Evolutionary conservation across 768 basidiomycete genomes (phyloP).

Genomic region (Naganishia vishniacii): DNA sequence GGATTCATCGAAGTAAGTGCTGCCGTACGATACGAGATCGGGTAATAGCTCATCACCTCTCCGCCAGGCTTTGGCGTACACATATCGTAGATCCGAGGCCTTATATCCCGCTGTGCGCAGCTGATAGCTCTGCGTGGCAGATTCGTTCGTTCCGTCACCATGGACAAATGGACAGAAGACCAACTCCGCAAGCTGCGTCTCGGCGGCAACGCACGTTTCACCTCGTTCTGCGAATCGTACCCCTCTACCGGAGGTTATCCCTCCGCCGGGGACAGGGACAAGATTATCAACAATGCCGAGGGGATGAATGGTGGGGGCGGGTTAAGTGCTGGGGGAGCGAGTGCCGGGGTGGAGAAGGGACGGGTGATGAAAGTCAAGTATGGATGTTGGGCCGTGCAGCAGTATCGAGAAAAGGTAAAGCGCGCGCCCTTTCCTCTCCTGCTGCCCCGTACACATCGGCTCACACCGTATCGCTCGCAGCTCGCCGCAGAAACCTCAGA

Average conservation of each 20-base stretch:
- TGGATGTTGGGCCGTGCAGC: slow-evolving; percentile 86
- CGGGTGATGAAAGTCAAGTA: slow-evolving; percentile 54
- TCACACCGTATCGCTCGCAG: slow-evolving; percentile 50
- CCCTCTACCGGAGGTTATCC: slow-evolving; percentile 50
- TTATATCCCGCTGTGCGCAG: not conserved
- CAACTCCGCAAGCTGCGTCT: slow-evolving; percentile 75
- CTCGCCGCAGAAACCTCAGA: slow-evolving; percentile 65
- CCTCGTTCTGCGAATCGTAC: slow-evolving; percentile 69
- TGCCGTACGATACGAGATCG: not conserved
- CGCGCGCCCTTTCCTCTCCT: slow-evolving; percentile 4
- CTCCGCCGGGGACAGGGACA: slow-evolving; percentile 65
- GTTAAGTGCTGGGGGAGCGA: slow-evolving; percentile 50
- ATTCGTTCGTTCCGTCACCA: slow-evolving; percentile 86
- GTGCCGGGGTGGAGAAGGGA: slow-evolving; percentile 32
- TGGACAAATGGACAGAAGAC: slow-evolving; percentile 93
- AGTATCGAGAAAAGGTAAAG: slow-evolving; percentile 86
- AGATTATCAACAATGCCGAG: slow-evolving; percentile 60
- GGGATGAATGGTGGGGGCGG: slow-evolving; percentile 2
- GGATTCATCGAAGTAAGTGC: slow-evolving; percentile 50
- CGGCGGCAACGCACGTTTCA: slow-evolving; percentile 82
- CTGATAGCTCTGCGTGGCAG: not conserved
- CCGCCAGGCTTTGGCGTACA: slow-evolving; percentile 91
- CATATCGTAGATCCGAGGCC: slow-evolving; percentile 53
- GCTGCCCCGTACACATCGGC: not conserved
- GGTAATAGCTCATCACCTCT: slow-evolving; percentile 42